phyloP scores from a whole-genome alignment of 768 basidiomycete genomes.

The Amylocystis lapponica region DNA sequence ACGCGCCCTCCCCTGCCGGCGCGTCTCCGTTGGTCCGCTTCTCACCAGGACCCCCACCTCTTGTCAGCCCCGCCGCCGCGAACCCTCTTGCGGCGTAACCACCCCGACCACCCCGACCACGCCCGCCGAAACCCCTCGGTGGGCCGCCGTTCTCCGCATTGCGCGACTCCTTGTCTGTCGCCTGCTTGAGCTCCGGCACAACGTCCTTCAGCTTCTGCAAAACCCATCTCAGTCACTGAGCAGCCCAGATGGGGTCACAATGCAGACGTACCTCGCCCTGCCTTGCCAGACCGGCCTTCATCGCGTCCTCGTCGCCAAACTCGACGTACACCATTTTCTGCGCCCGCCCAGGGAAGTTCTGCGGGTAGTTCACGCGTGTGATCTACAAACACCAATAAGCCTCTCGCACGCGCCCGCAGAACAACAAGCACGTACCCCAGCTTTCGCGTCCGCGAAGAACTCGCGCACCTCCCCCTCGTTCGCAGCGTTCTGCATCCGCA shows the following conservation, averaged over 20 bases:
- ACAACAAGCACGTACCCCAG: constrained; percentile 44
- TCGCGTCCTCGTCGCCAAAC: constrained; percentile 82
- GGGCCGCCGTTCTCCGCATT: constrained; percentile 16
- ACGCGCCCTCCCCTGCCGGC: too few species aligned
- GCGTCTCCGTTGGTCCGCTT: constrained; percentile 25
- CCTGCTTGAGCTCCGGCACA: constrained; percentile 63
- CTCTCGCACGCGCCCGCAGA: not conserved
- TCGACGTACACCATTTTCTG: constrained; percentile 77
- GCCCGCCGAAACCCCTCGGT: constrained; percentile 33
- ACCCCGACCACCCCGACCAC: constrained; percentile 47
- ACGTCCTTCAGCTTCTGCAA: constrained; percentile 65
- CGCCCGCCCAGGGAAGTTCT: constrained; percentile 40
- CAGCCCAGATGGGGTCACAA: constrained; percentile 6
- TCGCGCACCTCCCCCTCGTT: constrained; percentile 65
- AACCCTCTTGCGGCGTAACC: constrained; percentile 64
- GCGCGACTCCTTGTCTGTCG: constrained; percentile 47
- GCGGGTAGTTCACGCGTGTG: constrained; percentile 59
- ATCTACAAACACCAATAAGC: constrained; percentile 40
- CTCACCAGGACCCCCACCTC: constrained; percentile 19
- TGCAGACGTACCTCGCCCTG: constrained; percentile 55
- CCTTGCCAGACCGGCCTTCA: constrained; percentile 74
- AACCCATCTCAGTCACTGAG: not conserved
- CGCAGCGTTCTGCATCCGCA: constrained; percentile 52
- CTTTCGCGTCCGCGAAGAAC: constrained; percentile 69
- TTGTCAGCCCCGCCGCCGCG: constrained; percentile 62